Percentiles rank a stretch among this genome's conserved stretches.
These are phyloP conservation scores for Acanthamoeba quina DNA, from an alignment of 208 protist species.

Conservation along the genomic window DNA sequence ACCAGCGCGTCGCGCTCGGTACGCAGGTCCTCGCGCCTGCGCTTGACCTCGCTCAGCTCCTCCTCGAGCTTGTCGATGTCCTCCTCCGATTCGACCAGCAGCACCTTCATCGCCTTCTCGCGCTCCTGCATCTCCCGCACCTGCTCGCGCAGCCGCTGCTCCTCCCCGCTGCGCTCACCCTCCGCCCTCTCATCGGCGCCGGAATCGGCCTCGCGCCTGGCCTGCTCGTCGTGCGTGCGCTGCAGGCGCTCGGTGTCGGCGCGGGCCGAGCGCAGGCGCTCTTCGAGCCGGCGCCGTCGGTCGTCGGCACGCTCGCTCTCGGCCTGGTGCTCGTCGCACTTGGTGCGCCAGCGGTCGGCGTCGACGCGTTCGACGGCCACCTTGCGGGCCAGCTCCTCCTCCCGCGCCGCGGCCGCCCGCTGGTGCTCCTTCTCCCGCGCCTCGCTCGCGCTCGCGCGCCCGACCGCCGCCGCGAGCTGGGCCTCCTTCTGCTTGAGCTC, in stretches of 20 bases:
- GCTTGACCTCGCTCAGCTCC: neutral
- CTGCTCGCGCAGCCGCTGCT: neutral
- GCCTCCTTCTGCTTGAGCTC: neutral
- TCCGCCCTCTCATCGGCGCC: neutral
- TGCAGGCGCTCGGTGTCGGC: neutral
- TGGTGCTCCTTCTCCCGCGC: neutral
- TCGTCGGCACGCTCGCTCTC: neutral
- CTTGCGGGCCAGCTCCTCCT: neutral
- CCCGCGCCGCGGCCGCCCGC: neutral
- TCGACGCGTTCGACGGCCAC: neutral
- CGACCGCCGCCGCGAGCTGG: neutral
- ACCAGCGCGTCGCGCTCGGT: neutral
- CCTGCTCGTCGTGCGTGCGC: neutral
- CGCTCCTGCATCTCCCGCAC: conserved; percentile 17
- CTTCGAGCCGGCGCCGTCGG: neutral
- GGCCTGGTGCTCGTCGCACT: neutral
- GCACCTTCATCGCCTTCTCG: neutral
- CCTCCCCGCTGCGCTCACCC: neutral
- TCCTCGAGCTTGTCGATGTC: conserved; percentile 20
- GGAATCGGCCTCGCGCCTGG: neutral
- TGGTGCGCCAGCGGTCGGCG: neutral
- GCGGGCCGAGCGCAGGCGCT: conserved; percentile 5
- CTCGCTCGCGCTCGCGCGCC: neutral
- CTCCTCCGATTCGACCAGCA: conserved; percentile 3
- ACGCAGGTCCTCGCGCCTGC: neutral